phyloP scores from a whole-genome alignment of 176 grass and related monocot genomes.

The Carex parvula region DNA sequence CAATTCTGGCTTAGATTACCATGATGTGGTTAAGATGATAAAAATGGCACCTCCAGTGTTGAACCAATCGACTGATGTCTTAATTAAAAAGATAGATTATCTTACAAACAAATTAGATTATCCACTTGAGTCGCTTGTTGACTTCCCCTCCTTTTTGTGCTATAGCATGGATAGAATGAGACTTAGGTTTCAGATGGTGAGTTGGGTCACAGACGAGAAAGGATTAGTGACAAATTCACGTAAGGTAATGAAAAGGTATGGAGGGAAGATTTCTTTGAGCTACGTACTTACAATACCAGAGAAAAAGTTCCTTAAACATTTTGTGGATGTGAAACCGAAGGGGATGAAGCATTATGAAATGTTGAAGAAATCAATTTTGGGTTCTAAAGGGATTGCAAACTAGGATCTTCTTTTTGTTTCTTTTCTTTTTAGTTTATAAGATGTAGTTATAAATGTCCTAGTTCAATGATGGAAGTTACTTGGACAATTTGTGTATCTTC shows the following conservation, averaged over 20 bases:
- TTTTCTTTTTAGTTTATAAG: not conserved
- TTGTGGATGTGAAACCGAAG: slow-evolving; percentile 46
- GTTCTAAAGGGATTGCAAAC: not conserved
- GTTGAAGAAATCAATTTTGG: slow-evolving; percentile 36
- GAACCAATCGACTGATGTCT: slow-evolving; percentile 34
- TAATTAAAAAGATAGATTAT: slow-evolving; percentile 50
- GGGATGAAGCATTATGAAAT: slow-evolving; percentile 43
- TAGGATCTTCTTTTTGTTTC: not conserved
- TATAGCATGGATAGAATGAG: slow-evolving; percentile 52
- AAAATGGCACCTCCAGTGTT: slow-evolving; percentile 36
- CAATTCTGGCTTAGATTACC: slow-evolving; percentile 38
- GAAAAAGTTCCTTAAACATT: slow-evolving; percentile 35
- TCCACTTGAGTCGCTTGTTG: slow-evolving; percentile 32
- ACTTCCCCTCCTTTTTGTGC: slow-evolving; percentile 36
- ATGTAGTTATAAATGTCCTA: not conserved
- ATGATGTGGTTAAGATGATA: slow-evolving; percentile 40
- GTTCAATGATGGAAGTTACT: no score
- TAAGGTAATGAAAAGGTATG: not conserved
- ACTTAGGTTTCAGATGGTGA: slow-evolving; percentile 46
- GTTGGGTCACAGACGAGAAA: slow-evolving; percentile 38
- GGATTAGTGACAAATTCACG: slow-evolving; percentile 18
- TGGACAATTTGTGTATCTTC: no score
- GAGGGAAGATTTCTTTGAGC: slow-evolving; percentile 34
- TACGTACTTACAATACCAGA: slow-evolving; percentile 45
- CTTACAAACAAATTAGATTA: slow-evolving; percentile 41